Conservation (phyloP, 2,329 filamentous ascomycete species). For the Talaromyces sp. region DNA sequence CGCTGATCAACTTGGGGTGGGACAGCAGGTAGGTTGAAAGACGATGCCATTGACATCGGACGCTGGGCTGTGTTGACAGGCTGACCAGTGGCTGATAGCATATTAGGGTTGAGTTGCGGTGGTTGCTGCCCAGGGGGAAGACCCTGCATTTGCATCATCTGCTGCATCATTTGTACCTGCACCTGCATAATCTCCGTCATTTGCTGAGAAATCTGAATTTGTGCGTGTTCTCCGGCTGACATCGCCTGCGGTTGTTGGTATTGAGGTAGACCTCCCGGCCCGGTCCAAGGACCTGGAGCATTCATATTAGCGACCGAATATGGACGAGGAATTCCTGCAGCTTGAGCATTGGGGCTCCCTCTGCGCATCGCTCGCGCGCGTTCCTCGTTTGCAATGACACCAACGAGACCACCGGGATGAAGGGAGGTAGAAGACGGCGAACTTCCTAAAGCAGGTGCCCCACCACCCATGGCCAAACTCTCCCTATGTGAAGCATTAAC, state of each 20-base stretch:
- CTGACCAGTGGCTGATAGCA: slow-evolving; percentile 23
- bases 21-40: slow-evolving; percentile 20
- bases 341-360: slow-evolving; percentile 66
- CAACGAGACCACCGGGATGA: slow-evolving; percentile 74
- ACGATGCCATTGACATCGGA: slow-evolving; percentile 47
- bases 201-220: slow-evolving; percentile 74
- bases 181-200: slow-evolving; percentile 88
- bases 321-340: slow-evolving; percentile 34
- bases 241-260: slow-evolving; percentile 30
- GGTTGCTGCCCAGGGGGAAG: slow-evolving; percentile 30
- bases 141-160: slow-evolving; percentile 60
- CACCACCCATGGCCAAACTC: slow-evolving; percentile 64
- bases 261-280: slow-evolving; percentile 14
- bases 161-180: slow-evolving; percentile 90
- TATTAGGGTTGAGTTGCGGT: slow-evolving; percentile 26
- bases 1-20: slow-evolving; percentile 46
- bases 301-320: slow-evolving; percentile 32
- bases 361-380: slow-evolving; percentile 70
- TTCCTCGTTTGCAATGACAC: slow-evolving; percentile 82
- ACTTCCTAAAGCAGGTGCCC: slow-evolving; percentile 41
- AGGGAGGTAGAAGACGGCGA: slow-evolving; percentile 31
- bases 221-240: slow-evolving; percentile 63
- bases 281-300: slow-evolving; percentile 15
- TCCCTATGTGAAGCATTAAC: slow-evolving; percentile 69
- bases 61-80: slow-evolving; percentile 30